Conservation (phyloP, 2,329 filamentous ascomycete species). For the Penicillium janthinellum region DNA sequence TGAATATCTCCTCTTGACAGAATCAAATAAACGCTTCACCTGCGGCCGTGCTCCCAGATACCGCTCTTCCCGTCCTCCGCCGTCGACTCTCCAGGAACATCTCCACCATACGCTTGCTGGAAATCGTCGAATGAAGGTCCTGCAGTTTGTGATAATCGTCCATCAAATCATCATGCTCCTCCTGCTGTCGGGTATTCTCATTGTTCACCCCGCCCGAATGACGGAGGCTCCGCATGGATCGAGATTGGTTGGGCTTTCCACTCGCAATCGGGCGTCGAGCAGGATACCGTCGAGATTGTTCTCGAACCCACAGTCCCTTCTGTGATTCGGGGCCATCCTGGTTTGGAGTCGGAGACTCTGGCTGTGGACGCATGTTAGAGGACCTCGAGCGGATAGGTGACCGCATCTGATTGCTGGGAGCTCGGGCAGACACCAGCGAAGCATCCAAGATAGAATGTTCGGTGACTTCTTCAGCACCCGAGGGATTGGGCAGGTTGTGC, state of each 20-base stretch:
- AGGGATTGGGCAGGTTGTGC: background rate
- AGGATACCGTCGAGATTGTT: conserved; percentile 28
- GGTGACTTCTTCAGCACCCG: background rate
- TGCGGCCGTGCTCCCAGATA: conserved; percentile 18
- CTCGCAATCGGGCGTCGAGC: conserved; percentile 26
- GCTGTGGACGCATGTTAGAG: conserved; percentile 23
- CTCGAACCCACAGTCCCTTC: conserved; percentile 24
- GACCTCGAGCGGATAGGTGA: conserved; percentile 30
- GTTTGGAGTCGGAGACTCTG: conserved; percentile 37
- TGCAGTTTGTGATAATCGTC: conserved; percentile 25
- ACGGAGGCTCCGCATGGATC: conserved; percentile 30
- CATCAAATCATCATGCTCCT: conserved; percentile 18
- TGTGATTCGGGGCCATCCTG: conserved; percentile 15
- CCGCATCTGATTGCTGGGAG: conserved; percentile 3
- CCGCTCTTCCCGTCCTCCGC: conserved; percentile 22
- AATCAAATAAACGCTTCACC: conserved; percentile 33
- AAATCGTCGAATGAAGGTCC: conserved; percentile 30
- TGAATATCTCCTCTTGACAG: conserved; percentile 7
- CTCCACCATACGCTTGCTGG: conserved; percentile 43
- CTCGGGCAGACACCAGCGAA: background rate
- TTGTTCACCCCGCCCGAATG: conserved; percentile 28
- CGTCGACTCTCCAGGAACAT: conserved; percentile 40
- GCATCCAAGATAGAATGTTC: background rate
- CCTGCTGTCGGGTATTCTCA: conserved; percentile 32
- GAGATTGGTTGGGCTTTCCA: conserved; percentile 27